These are phyloP conservation scores for Verbascum thapsus DNA, from an alignment of 257 asterid genomes.

Conservation along the genomic window DNA sequence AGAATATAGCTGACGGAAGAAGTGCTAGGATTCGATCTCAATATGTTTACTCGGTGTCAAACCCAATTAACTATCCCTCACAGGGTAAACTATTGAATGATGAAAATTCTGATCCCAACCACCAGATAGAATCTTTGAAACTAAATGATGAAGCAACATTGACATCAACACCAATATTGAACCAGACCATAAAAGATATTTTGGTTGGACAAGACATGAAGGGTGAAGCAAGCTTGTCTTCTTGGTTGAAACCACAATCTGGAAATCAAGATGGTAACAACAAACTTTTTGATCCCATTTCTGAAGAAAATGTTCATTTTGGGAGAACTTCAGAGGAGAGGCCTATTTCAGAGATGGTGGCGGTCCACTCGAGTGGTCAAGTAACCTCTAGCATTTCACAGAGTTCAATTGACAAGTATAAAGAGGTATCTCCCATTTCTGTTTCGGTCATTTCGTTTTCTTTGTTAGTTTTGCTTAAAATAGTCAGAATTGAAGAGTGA, in stretches of 20 bases:
- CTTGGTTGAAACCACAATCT: constrained; percentile 51
- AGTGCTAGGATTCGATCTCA: constrained; percentile 63
- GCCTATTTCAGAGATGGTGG: constrained; percentile 84
- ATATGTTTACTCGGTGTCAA: constrained; percentile 53
- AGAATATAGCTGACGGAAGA: constrained; percentile 49
- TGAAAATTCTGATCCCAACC: constrained; percentile 39
- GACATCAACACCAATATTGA: constrained; percentile 30
- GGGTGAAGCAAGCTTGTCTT: constrained; percentile 51
- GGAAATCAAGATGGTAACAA: constrained; percentile 31
- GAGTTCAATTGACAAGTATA: constrained; percentile 83
- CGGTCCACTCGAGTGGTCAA: constrained; percentile 78
- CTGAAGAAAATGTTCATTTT: constrained; percentile 31
- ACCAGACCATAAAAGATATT: constrained; percentile 30
- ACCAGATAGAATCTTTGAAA: constrained; percentile 33
- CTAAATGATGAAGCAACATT: constrained; percentile 32
- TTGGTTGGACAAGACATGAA: constrained; percentile 37
- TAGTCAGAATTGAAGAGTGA: background rate
- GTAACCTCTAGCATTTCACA: constrained; percentile 58
- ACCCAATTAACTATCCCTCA: constrained; percentile 46
- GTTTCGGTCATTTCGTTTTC: constrained; percentile 7
- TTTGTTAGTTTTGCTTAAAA: background rate
- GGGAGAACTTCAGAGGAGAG: constrained; percentile 68
- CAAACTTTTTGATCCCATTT: constrained; percentile 21
- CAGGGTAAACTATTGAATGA: constrained; percentile 47
- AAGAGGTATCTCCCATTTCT: constrained; percentile 56